Evolutionary conservation across 345 rosid species (phyloP), one percentile per base, ranked within the genome.

Genomic region (Boechera stricta): DNA sequence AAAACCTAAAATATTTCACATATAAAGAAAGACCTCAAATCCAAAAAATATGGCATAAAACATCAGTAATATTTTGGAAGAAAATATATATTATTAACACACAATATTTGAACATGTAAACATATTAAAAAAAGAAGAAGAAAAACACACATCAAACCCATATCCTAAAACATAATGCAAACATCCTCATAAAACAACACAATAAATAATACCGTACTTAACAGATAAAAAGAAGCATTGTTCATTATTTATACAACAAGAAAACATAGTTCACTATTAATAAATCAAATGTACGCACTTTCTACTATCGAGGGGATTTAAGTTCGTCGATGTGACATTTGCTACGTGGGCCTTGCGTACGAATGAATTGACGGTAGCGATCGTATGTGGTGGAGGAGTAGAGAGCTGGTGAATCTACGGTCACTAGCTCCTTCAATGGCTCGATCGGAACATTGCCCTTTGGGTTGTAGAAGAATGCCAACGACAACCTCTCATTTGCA

Each of bases 401-500:
- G 16, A 84, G 38, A 0, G 95, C 70, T 1, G 97, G 95, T 16
- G 72, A 77, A 3, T 83, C 85, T 2, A 55, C 47, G 4, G 93
- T 81, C 35, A 94, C 89, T 8, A 94, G 82, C 63, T 90, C 93
- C 71, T 86, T 63, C 21, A 87, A 42, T 10, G 97, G 97, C 52
- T 82, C 81, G 10, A 94, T 88, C 0, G 88, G 86, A 32, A 89
- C 83, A 51, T 88, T 88, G 7, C 97, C 88, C 61, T 85, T 89
- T 26, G 98, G 98, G 71, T 94, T 92, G 85, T 94, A 92, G 77
- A 94, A 94, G 73, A 94, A 94, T 7, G 98, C 97, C 8, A 94
- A 81, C 0, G 98, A 91, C 0, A 94, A 59, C 1, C 98, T 79
- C 60, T 94, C 96, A 4, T 67, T n/a, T 0, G 59, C 62, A 32